Evolutionary conservation across 1,284 basidiomycete species (phyloP).

Genomic region (Dichomitus squalens): DNA sequence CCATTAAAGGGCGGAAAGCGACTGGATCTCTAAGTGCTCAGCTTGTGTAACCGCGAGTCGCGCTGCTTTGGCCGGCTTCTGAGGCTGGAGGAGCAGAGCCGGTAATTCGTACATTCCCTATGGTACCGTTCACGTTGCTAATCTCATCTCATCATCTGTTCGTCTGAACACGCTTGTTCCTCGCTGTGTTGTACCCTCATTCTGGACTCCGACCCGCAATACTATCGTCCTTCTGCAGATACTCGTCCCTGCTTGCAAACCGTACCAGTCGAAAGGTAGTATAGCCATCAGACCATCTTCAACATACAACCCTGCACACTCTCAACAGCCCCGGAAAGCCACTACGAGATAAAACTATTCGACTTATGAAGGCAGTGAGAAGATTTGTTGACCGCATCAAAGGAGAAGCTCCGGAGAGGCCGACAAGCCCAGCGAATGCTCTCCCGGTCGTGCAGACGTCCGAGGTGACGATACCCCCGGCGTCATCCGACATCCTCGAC

Average conservation of each 20-base stretch:
- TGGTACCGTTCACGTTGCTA: neutral
- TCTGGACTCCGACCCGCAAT: neutral
- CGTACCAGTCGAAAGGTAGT: too few relatives aligned
- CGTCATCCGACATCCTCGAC: neutral
- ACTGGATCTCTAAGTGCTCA: slow-evolving; percentile 55
- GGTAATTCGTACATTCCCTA: slow-evolving; percentile 44
- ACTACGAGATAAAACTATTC: neutral
- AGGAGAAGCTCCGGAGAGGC: neutral
- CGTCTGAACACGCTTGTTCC: neutral
- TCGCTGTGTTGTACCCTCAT: neutral
- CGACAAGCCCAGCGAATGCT: neutral
- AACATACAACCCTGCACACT: neutral
- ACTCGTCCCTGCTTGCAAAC: neutral
- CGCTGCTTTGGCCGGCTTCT: slow-evolving; percentile 31
- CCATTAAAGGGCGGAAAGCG: slow-evolving; percentile 54
- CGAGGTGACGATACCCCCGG: slow-evolving; percentile 7
- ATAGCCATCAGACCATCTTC: too few relatives aligned
- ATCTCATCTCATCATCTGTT: neutral
- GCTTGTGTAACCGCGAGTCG: slow-evolving; percentile 28
- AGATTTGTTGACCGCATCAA: slow-evolving; percentile 4
- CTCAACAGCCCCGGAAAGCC: too few relatives aligned
- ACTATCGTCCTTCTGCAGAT: neutral
- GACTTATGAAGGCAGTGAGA: slow-evolving; percentile 1
- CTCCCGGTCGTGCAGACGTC: neutral
- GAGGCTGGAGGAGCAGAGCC: slow-evolving; percentile 42